Evolutionary conservation across 768 basidiomycete genomes (phyloP).

Genomic region (Tricholoma hemisulphureum): DNA sequence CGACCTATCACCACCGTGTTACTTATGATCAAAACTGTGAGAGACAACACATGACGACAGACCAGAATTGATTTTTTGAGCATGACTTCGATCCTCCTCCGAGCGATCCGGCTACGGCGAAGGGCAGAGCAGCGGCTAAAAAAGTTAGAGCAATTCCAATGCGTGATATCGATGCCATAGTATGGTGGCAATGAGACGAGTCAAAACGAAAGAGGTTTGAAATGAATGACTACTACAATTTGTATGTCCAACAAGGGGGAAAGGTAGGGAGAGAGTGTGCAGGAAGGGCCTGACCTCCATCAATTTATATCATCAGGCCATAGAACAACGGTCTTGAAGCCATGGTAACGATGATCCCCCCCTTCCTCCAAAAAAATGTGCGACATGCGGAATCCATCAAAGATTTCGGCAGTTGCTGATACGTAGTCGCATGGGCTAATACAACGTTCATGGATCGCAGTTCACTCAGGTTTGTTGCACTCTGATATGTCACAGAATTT

Average conservation of each 20-base stretch:
- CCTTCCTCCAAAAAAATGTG: no score
- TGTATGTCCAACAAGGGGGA: neutral
- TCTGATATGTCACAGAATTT: neutral
- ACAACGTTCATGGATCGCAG: no score
- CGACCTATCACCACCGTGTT: constrained; percentile 33
- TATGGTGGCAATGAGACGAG: neutral
- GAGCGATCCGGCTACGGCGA: constrained; percentile 30
- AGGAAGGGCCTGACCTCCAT: neutral
- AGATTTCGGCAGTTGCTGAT: no score
- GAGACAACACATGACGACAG: constrained; percentile 7
- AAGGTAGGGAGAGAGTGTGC: constrained; percentile 1
- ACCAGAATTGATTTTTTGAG: constrained; percentile 33
- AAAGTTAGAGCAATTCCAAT: constrained; percentile 25
- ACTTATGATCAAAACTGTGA: constrained; percentile 21
- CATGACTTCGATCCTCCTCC: constrained; percentile 26
- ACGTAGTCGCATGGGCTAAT: no score
- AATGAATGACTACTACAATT: constrained; percentile 17
- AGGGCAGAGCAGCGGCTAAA: constrained; percentile 34
- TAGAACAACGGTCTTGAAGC: no score
- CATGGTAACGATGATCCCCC: no score
- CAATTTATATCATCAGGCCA: constrained; percentile 4
- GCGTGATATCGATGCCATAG: constrained; percentile 12
- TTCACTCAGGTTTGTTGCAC: neutral
- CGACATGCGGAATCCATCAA: no score
- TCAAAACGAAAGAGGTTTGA: neutral